A percentile compares a stretch with the other conserved stretches of the same genome.
These are phyloP conservation scores for Penicillium paneum DNA, from an alignment of 2,329 filamentous ascomycete species.

Conservation along the genomic window DNA sequence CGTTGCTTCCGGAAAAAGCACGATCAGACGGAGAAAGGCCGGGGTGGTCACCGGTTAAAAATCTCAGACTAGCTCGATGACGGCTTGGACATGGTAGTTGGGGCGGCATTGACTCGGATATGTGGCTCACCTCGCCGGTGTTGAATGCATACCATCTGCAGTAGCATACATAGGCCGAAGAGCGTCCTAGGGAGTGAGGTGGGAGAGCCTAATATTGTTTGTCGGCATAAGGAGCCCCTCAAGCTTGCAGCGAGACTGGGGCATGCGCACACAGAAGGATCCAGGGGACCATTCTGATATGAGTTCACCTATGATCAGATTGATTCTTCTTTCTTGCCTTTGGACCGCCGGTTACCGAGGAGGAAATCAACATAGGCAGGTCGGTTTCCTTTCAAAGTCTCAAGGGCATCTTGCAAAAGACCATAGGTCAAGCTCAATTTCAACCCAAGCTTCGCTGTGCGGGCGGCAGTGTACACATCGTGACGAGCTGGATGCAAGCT, in stretches of 20 bases:
- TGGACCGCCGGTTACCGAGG: slow-evolving; percentile 44
- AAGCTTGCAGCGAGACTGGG: neutral
- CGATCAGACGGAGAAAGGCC: neutral
- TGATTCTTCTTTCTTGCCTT: slow-evolving; percentile 14
- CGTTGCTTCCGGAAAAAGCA: neutral
- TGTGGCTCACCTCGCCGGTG: neutral
- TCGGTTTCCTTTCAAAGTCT: slow-evolving; percentile 65
- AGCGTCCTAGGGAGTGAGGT: neutral
- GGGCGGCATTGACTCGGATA: neutral
- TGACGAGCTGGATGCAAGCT: slow-evolving; percentile 62
- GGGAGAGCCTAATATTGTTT: neutral
- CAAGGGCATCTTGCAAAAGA: slow-evolving; percentile 71
- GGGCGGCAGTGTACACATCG: slow-evolving; percentile 69
- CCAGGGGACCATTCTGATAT: neutral
- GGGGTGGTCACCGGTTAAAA: neutral
- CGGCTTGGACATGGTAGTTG: neutral
- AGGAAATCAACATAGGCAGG: slow-evolving; percentile 72
- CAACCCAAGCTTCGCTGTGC: slow-evolving; percentile 76
- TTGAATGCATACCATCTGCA: neutral
- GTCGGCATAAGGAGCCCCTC: neutral
- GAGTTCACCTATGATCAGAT: slow-evolving; percentile 10
- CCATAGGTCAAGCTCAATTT: slow-evolving; percentile 77
- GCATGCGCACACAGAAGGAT: neutral
- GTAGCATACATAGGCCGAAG: neutral
- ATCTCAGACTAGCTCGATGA: neutral